Percentiles rank a stretch among this genome's conserved stretches.
Conservation (phyloP, 2,329 filamentous ascomycete genomes). For the Trichoderma endophyticum region DNA sequence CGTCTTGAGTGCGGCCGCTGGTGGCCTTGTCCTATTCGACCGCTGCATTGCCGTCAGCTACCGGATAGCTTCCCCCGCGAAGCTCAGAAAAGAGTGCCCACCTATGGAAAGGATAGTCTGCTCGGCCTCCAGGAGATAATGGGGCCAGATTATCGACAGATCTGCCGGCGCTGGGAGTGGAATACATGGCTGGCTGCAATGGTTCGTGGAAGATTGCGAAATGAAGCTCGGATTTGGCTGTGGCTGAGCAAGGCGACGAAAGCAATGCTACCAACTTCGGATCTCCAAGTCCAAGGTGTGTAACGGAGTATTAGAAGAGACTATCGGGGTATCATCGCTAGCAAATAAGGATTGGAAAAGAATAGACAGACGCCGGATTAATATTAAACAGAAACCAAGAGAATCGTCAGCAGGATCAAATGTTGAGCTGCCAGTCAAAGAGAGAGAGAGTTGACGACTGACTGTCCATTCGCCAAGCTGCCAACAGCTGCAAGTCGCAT, state of each 20-base stretch:
- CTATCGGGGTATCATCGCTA: constrained; percentile 46
- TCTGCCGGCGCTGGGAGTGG: constrained; percentile 56
- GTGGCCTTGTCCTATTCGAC: constrained; percentile 44
- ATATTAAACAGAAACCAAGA: neutral
- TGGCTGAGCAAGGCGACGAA: constrained; percentile 2
- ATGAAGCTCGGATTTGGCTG: neutral
- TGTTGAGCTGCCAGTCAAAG: neutral
- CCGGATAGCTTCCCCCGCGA: neutral
- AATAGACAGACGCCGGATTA: constrained; percentile 3
- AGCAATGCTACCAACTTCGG: neutral
- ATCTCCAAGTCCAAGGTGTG: constrained; percentile 19
- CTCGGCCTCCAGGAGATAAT: constrained; percentile 46
- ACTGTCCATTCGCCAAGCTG: neutral
- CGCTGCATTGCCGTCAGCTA: constrained; percentile 30
- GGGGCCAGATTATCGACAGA: constrained; percentile 64
- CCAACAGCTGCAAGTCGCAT: constrained; percentile 4
- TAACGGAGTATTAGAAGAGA: neutral
- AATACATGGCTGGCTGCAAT: constrained; percentile 51
- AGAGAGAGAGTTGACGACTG: neutral
- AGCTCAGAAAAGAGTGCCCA: constrained; percentile 29
- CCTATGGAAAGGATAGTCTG: constrained; percentile 61
- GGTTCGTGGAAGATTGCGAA: neutral
- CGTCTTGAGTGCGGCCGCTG: constrained; percentile 57
- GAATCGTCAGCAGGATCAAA: neutral
- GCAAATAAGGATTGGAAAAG: constrained; percentile 6